Percentiles rank a stretch among this genome's conserved stretches.
These are phyloP conservation scores for Panaeolus papilionaceus DNA, from an alignment of 768 basidiomycete genomes.

Conservation along the genomic window DNA sequence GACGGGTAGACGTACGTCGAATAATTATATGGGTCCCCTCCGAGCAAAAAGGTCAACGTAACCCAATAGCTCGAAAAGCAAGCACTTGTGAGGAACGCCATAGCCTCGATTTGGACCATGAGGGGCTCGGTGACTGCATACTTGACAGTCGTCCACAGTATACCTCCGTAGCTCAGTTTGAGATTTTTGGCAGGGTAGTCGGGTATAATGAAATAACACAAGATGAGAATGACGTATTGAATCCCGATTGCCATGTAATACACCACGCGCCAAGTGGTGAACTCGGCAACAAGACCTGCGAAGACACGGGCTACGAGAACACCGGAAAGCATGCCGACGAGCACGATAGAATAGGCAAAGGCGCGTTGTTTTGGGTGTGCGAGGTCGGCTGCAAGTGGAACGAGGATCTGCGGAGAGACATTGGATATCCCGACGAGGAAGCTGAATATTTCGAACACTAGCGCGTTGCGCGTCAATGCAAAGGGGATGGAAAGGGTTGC, in stretches of 20 bases:
- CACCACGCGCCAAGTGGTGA: slow-evolving; percentile 72
- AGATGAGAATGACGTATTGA: slow-evolving; percentile 61
- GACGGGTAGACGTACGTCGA: slow-evolving; percentile 56
- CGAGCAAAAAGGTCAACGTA: slow-evolving; percentile 81
- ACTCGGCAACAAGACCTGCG: slow-evolving; percentile 76
- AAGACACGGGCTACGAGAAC: slow-evolving; percentile 76
- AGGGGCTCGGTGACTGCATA: slow-evolving; percentile 78
- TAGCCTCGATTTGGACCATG: slow-evolving; percentile 67
- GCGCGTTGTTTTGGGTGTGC: slow-evolving; percentile 76
- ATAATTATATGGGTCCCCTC: slow-evolving; percentile 75
- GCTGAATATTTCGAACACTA: slow-evolving; percentile 66
- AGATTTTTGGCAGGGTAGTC: slow-evolving; percentile 81
- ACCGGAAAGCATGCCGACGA: slow-evolving; percentile 71
- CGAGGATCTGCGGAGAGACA: slow-evolving; percentile 78
- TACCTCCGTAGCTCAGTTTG: slow-evolving; percentile 65
- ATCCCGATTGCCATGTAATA: slow-evolving; percentile 79
- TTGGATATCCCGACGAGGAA: slow-evolving; percentile 75
- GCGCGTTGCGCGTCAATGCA: slow-evolving; percentile 62
- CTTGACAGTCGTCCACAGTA: slow-evolving; percentile 76
- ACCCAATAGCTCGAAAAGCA: slow-evolving; percentile 69
- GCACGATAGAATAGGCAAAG: slow-evolving; percentile 74
- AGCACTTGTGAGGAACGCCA: slow-evolving; percentile 66
- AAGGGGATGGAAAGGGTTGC: slow-evolving; percentile 72
- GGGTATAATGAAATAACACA: slow-evolving; percentile 69
- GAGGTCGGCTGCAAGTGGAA: slow-evolving; percentile 79